These are phyloP conservation scores for Fusarium protoensiforme DNA, from an alignment of 2,329 filamentous ascomycete species.

Conservation along the genomic window DNA sequence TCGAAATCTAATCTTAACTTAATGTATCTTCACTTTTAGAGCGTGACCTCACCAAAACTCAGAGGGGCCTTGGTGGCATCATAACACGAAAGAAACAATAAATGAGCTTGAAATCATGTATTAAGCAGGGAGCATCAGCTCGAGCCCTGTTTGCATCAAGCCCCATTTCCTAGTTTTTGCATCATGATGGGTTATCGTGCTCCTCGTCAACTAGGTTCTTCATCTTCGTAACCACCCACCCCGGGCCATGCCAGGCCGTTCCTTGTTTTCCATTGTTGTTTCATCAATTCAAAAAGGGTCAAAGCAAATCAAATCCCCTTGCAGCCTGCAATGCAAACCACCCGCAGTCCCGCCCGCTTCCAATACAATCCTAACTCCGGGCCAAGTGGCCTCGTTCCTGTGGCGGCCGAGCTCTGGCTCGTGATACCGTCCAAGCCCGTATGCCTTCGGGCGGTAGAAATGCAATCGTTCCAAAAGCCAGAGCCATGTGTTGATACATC, in stretches of 20 bases:
- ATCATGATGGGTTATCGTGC: conserved; percentile 30
- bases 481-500: conserved; percentile 47
- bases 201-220: conserved; percentile 35
- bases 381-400: conserved; percentile 30
- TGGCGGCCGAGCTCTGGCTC: conserved; percentile 23
- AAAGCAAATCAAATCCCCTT: conserved; percentile 38
- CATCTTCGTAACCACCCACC: conserved; percentile 33
- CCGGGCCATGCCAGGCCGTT: conserved; percentile 39
- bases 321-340: conserved; percentile 30
- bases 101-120: conserved; percentile 29
- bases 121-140: conserved; percentile 21
- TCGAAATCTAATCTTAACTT: background rate
- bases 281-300: conserved; percentile 40
- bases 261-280: conserved; percentile 13
- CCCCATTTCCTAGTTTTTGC: conserved; percentile 29
- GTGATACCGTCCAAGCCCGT: conserved; percentile 27
- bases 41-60: background rate
- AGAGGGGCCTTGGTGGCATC: background rate
- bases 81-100: background rate
- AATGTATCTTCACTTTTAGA: background rate
- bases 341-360: conserved; percentile 29
- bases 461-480: conserved; percentile 32
- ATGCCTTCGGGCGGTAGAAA: conserved; percentile 31
- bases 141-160: conserved; percentile 19
- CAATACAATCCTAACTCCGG: conserved; percentile 45